Evolutionary conservation across 768 basidiomycete genomes (phyloP), one percentile per base, ranked within the genome.

Genomic region (Auricularia heimuer): DNA sequence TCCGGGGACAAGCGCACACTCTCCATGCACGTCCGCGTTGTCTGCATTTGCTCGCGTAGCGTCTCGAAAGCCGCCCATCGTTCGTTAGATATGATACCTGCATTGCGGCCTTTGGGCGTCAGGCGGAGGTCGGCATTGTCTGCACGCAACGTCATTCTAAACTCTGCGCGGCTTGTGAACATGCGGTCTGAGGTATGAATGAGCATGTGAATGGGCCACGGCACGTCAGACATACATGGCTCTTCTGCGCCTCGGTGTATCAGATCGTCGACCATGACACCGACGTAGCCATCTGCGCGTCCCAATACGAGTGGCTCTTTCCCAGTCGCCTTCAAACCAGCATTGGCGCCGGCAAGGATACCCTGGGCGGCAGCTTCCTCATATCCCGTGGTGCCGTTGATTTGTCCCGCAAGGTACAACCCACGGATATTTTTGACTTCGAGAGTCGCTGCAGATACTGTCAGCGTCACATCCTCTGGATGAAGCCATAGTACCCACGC

Each of bases 311-410:
- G 72, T 0, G 88, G 83, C 1, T 83, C 77, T 47, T 77, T 79
- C 14, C 76, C 71, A 3, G 79, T 77, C 7, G 90, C 86, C 0
- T 84, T 77, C 2, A 93, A 79, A 0, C 91, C 94, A 0, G 94
- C 94, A 64, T 96, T 95, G 62, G 91, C 86, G 2, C 94, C 93
- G 1, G 93, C 94, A 0, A 96, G 75, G n/a, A 85, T 77, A 8
- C 94, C 94, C 72, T 95, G 94, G 3, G 90, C 92, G 2, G 91
- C 94, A 1, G 94, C 94, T 76, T 96, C 94, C 72, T 96, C 94
- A 72, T 96, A 96, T 3, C 94, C 94, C 1, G 94, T 96, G 1
- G 94, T 96, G 11, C 89, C 89, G 69, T 94, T 95, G 70, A 95
- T 95, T 73, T 95, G 92, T 3, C 93, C 92, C 0, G 92, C 91